Conservation (phyloP, 1,284 basidiomycete species). For the Boletus semigastroideus region DNA sequence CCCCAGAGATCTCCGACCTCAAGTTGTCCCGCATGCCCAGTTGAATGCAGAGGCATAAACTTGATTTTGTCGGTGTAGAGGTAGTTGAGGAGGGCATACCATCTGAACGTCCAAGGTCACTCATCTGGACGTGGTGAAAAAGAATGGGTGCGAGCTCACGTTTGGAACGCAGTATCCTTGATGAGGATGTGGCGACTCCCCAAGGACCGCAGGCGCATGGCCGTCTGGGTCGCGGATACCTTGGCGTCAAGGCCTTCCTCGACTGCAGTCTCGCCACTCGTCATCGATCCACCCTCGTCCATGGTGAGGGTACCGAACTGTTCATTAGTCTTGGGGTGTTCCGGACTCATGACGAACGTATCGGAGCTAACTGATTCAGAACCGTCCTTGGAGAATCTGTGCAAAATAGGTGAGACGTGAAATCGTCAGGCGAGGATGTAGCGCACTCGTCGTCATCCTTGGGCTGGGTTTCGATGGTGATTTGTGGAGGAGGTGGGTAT, state of each 20-base stretch:
- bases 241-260: not conserved
- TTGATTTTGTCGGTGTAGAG: constrained; percentile 24
- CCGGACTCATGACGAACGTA: constrained; percentile 22
- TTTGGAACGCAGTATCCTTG: constrained; percentile 33
- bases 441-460: constrained; percentile 13
- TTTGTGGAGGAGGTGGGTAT: not conserved
- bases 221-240: not conserved
- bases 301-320: not conserved
- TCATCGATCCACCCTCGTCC: not conserved
- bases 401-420: not conserved
- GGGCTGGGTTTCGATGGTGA: not conserved
- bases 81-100: constrained; percentile 29
- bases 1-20: not conserved
- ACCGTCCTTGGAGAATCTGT: constrained; percentile 15
- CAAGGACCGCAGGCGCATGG: constrained; percentile 10
- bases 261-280: constrained; percentile 6
- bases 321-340: constrained; percentile 6
- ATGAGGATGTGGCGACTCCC: constrained; percentile 26
- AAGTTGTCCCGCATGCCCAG: not conserved
- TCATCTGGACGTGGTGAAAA: not conserved
- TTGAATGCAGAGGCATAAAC: constrained; percentile 29
- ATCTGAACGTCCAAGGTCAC: constrained; percentile 11
- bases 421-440: not conserved
- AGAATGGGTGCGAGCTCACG: constrained; percentile 9
- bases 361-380: constrained; percentile 22